Conservation (phyloP, 306 rosid species). For the Cyamopsis tetragonoloba region DNA sequence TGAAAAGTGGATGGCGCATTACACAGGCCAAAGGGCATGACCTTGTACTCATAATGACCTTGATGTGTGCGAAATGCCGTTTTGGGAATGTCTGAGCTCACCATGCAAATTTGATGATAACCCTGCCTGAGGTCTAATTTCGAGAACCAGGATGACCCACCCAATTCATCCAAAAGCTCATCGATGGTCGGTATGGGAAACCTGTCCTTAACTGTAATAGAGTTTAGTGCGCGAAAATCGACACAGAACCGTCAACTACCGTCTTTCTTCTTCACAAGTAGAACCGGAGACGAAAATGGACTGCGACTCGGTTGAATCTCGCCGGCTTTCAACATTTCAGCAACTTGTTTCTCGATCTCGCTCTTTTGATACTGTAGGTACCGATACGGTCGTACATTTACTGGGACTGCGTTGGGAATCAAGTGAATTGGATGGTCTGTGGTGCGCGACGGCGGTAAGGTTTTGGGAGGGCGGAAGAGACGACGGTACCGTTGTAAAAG, state of each 20-base stretch:
- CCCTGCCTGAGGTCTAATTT: neutral
- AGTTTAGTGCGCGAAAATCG: neutral
- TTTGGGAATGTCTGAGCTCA: too few species aligned
- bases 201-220: neutral
- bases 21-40: neutral
- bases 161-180: neutral
- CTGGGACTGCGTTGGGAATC: neutral
- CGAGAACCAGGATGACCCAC: neutral
- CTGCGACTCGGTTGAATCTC: neutral
- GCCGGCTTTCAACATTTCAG: neutral
- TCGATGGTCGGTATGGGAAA: too few species aligned
- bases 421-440: neutral
- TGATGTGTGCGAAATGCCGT: too few species aligned
- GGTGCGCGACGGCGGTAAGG: neutral
- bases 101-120: too few species aligned
- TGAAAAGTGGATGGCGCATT: too few species aligned
- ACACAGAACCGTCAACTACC: neutral
- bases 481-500: neutral
- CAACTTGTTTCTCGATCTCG: neutral
- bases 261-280: too few species aligned
- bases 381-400: neutral
- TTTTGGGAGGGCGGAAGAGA: neutral
- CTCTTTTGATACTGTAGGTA: neutral
- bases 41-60: neutral
- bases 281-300: neutral